These are phyloP conservation scores for Capronia americana DNA, from an alignment of 2,329 filamentous ascomycete species.

Conservation along the genomic window DNA sequence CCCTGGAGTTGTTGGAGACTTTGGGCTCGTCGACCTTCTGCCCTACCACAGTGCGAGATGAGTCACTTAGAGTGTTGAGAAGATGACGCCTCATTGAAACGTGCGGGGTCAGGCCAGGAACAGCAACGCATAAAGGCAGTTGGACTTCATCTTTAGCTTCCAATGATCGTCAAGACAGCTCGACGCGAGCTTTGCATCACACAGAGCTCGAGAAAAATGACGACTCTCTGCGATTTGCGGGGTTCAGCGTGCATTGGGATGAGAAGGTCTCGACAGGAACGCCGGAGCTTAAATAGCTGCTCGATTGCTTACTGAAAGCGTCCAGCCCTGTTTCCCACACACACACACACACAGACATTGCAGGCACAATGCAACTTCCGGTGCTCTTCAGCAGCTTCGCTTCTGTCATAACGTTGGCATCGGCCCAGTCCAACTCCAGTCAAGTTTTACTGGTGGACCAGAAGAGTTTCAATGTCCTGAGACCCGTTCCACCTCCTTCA, in stretches of 20 bases:
- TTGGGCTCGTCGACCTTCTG: not conserved
- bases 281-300: slow-evolving; percentile 15
- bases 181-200: not conserved
- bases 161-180: not conserved
- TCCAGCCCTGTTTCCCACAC: not conserved
- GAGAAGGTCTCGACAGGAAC: slow-evolving; percentile 6
- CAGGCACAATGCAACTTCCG: slow-evolving; percentile 20
- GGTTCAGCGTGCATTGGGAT: slow-evolving; percentile 5
- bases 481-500: slow-evolving; percentile 48
- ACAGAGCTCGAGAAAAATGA: not conserved
- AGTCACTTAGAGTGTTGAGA: not conserved
- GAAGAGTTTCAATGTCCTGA: slow-evolving; percentile 53
- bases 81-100: slow-evolving; percentile 3
- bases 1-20: not conserved
- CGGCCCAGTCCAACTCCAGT: slow-evolving; percentile 40
- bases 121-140: not conserved
- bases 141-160: not conserved
- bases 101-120: slow-evolving; percentile 13
- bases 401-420: slow-evolving; percentile 1
- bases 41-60: not conserved
- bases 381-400: slow-evolving; percentile 23
- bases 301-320: not conserved
- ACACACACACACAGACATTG: not conserved
- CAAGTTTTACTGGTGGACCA: slow-evolving; percentile 55
- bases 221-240: not conserved